Base-by-base conservation (phyloP, 768 basidiomycete genomes). In the Podaxis sp. region DNA sequence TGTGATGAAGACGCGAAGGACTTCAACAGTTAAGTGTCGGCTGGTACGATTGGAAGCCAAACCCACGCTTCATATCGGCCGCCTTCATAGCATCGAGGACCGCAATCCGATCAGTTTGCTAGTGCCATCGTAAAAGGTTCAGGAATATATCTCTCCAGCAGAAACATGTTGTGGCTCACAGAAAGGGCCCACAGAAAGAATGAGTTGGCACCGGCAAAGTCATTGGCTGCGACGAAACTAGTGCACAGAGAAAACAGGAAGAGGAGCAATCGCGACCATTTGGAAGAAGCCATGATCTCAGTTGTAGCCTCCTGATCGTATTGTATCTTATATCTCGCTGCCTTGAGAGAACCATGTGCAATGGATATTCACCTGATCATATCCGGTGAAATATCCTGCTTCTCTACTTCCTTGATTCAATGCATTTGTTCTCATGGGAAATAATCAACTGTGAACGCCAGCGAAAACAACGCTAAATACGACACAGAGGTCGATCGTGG, bases 151-250 rank as follows among this genome's bases (percentile, higher is more conserved):
- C 19, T 46, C 43, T 9, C n/a, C 5, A 41, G 17, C 22, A 50
- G 24, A 22, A 25, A 50, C 22, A 12, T 50, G 24, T 8, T 22
- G 3, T 15, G 46, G 67, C 66, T 33, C 46, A 71, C 69, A 9
- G 64, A 63, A 25, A 71, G 64, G 9, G 70, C 68, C 41, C 66
- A 66, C 4, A 71, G 57, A 59, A 71, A 71, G 56, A 66, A 71
- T 0, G 69, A 67, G 55, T 71, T 71, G n/a, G 69, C 70, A 41
- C 70, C 69, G 6, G 70, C 70, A 46, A 71, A 70, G 58, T 71
- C 69, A 36, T 70, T 71, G 15, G 70, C 70, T 9, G 57, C 55
- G 46, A 66, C 66, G n/a, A 66, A 24, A 19, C 47, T 59, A 43
- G 51, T 49, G 7, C 59, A 53, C 5, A 69, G 40, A 17, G 43